Evolutionary conservation across 768 basidiomycete species (phyloP).

Genomic region (Daedaleopsis sinensis): DNA sequence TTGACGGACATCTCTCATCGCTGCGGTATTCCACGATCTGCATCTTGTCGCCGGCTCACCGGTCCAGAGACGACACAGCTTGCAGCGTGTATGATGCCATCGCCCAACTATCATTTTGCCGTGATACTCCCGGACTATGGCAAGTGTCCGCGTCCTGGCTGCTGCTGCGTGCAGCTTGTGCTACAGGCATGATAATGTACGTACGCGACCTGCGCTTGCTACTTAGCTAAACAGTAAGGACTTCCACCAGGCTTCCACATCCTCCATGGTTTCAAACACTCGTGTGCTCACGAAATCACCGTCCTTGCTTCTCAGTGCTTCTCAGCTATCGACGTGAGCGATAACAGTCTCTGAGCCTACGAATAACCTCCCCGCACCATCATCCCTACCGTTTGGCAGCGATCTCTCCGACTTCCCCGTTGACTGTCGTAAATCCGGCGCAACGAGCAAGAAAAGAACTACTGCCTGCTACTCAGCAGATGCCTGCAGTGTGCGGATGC

Average conservation of each 20-base stretch:
- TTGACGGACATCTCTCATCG: not conserved
- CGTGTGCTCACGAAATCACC: not conserved
- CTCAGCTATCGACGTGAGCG: not conserved
- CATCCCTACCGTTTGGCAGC: too few species aligned
- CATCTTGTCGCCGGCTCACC: constrained; percentile 14
- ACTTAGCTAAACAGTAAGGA: too few species aligned
- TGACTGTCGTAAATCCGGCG: too few species aligned
- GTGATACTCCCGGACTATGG: not conserved
- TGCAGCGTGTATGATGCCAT: constrained; percentile 11
- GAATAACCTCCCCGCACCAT: too few species aligned
- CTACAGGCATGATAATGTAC: too few species aligned
- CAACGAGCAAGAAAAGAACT: too few species aligned
- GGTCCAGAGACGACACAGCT: constrained; percentile 1
- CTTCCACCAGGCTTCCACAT: too few species aligned
- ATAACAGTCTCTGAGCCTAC: not conserved
- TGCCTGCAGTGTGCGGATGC: too few species aligned
- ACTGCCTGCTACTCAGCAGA: too few species aligned
- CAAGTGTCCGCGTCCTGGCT: not conserved
- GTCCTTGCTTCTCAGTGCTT: not conserved
- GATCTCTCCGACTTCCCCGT: too few species aligned
- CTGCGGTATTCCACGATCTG: constrained; percentile 10
- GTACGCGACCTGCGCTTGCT: too few species aligned
- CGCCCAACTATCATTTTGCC: not conserved
- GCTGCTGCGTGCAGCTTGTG: too few species aligned
- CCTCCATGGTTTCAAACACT: not conserved